Evolutionary conservation across 345 rosid species (phyloP).

Genomic region (Eucalyptus cloeziana): DNA sequence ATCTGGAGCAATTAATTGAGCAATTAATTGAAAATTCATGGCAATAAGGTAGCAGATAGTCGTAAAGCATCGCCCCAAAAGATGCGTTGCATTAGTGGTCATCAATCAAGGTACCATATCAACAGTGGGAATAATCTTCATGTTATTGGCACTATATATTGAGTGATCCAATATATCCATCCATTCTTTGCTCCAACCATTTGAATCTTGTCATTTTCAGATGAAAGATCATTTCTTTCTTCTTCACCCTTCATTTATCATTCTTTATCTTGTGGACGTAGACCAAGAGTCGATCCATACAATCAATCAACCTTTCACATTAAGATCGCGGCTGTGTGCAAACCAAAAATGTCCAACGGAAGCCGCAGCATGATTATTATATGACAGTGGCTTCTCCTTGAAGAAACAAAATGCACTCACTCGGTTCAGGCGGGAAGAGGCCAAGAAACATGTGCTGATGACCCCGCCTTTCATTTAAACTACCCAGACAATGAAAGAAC

Average conservation of each 20-base stretch:
- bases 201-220: not conserved
- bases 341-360: not conserved
- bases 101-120: not conserved
- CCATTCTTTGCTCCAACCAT: not conserved
- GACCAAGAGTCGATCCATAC: not conserved
- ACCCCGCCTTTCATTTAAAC: not conserved
- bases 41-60: not conserved
- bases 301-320: not conserved
- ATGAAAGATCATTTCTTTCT: not conserved
- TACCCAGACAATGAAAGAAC: not conserved
- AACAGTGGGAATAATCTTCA: not conserved
- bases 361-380: not conserved
- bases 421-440: not conserved
- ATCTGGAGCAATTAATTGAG: not conserved
- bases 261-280: not conserved
- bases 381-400: not conserved
- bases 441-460: not conserved
- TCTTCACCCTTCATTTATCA: not conserved
- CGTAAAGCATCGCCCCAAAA: not conserved
- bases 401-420: not conserved
- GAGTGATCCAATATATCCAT: not conserved
- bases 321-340: not conserved
- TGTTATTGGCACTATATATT: not conserved
- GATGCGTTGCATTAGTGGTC: not conserved
- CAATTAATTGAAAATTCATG: not conserved